Percentiles rank a stretch among this genome's conserved stretches.
These are phyloP conservation scores for Aureobasidium sp. DNA, from an alignment of 2,329 filamentous ascomycete genomes.

Conservation along the genomic window DNA sequence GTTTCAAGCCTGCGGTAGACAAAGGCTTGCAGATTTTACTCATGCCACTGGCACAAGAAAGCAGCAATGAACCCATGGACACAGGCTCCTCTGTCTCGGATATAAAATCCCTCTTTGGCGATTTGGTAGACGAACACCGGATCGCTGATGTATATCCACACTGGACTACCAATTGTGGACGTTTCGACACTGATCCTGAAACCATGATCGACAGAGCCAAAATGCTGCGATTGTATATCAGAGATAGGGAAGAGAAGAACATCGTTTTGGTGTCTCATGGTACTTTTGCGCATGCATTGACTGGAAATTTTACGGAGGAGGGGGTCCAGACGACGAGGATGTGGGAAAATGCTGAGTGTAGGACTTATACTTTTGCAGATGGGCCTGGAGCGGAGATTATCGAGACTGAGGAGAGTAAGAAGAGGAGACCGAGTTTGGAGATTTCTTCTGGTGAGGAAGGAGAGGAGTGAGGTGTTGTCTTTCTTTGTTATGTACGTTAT, in stretches of 20 bases:
- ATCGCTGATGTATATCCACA: slow-evolving; percentile 36
- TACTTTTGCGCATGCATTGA: slow-evolving; percentile 75
- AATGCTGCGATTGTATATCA: slow-evolving; percentile 51
- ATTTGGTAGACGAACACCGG: slow-evolving; percentile 53
- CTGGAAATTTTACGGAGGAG: slow-evolving; percentile 63
- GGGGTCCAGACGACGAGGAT: neutral
- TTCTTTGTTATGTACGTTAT: neutral
- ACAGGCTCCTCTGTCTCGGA: slow-evolving; percentile 52
- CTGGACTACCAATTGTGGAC: slow-evolving; percentile 61
- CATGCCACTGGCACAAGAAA: slow-evolving; percentile 71
- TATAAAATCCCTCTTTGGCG: slow-evolving; percentile 55
- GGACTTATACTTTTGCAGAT: neutral
- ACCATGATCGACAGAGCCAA: slow-evolving; percentile 55
- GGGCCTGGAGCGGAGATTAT: neutral
- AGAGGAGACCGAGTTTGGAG: neutral
- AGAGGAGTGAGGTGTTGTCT: neutral
- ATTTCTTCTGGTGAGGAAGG: neutral
- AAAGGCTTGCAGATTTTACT: slow-evolving; percentile 49
- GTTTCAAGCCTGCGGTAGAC: slow-evolving; percentile 54
- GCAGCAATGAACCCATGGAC: slow-evolving; percentile 66
- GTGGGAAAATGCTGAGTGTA: slow-evolving; percentile 24
- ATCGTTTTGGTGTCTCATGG: slow-evolving; percentile 75
- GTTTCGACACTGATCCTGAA: slow-evolving; percentile 36
- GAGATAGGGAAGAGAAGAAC: slow-evolving; percentile 48
- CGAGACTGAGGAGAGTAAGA: neutral